phyloP scores from a whole-genome alignment of 164 flowering plant species.

The Brasenia schreberi region DNA sequence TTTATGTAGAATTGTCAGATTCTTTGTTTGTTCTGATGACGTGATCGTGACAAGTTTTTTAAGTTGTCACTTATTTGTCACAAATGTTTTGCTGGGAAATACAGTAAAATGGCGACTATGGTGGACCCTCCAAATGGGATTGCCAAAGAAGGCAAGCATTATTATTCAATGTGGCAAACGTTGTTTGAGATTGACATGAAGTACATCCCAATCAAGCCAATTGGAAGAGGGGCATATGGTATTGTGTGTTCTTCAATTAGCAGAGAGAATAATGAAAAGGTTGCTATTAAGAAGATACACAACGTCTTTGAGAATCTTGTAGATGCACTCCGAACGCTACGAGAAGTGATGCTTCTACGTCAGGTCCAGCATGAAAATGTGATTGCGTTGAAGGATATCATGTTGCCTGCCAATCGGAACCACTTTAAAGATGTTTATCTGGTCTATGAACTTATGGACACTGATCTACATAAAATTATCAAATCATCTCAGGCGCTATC shows the following conservation, averaged over 20 bases:
- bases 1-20: too few species aligned
- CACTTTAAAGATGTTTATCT: constrained; percentile 84
- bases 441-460: constrained; percentile 95
- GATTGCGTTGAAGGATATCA: constrained; percentile 75
- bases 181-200: constrained; percentile 86
- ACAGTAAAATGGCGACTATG: constrained; percentile 57
- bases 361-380: constrained; percentile 82
- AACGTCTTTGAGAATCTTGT: constrained; percentile 75
- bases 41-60: too few species aligned
- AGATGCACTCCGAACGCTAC: constrained; percentile 80
- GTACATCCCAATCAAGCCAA: constrained; percentile 85
- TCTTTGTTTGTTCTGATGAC: too few species aligned
- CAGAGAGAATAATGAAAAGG: constrained; percentile 79
- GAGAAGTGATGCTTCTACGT: constrained; percentile 80
- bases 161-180: constrained; percentile 85
- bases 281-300: constrained; percentile 83
- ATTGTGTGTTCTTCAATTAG: constrained; percentile 87
- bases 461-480: constrained; percentile 87
- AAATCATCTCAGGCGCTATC: constrained; percentile 77
- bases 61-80: too few species aligned
- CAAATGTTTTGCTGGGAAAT: background rate
- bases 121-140: constrained; percentile 85
- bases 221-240: constrained; percentile 93
- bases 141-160: constrained; percentile 57
- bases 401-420: constrained; percentile 64